Conservation (phyloP, 495 filamentous ascomycete genomes). For the Hypoxylon fuscum region DNA sequence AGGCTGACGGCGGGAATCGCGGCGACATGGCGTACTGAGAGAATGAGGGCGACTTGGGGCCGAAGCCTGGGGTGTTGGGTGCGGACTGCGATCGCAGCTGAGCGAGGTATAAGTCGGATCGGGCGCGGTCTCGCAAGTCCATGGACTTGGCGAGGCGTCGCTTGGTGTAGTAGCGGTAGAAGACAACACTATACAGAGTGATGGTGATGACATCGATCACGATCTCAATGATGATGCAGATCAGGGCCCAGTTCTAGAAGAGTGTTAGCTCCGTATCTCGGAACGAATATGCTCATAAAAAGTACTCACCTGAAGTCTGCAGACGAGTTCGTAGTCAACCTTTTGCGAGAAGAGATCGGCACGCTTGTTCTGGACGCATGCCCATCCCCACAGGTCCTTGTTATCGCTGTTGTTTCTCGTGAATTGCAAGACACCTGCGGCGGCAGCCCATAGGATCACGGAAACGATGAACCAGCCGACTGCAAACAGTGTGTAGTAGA, state of each 20-base stretch:
- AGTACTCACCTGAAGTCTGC: conserved; percentile 82
- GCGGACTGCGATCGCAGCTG: conserved; percentile 92
- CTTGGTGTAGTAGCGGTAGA: conserved; percentile 97
- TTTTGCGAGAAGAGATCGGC: conserved; percentile 75
- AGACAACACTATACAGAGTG: conserved; percentile 88
- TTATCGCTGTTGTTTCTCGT: conserved; percentile 73
- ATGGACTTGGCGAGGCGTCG: conserved; percentile 93
- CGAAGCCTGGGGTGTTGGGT: conserved; percentile 92
- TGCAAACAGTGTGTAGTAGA: conserved; percentile 94
- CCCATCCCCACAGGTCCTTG: conserved; percentile 97
- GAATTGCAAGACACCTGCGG: conserved; percentile 83
- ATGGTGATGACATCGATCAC: conserved; percentile 93
- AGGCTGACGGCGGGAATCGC: conserved; percentile 62
- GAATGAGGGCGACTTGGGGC: conserved; percentile 67
- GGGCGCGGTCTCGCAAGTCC: conserved; percentile 92
- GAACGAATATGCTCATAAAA: neutral
- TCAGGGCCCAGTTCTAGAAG: conserved; percentile 86
- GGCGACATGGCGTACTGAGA: conserved; percentile 61
- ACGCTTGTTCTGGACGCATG: conserved; percentile 87
- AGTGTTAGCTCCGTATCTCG: conserved; percentile 14
- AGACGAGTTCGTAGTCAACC: conserved; percentile 90
- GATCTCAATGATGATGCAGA: conserved; percentile 97
- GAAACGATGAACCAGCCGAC: conserved; percentile 94
- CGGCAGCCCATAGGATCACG: conserved; percentile 91
- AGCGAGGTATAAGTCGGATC: conserved; percentile 93